These are phyloP conservation scores for Diaporthe batatas DNA, from an alignment of 2,329 filamentous ascomycete species.

Conservation along the genomic window DNA sequence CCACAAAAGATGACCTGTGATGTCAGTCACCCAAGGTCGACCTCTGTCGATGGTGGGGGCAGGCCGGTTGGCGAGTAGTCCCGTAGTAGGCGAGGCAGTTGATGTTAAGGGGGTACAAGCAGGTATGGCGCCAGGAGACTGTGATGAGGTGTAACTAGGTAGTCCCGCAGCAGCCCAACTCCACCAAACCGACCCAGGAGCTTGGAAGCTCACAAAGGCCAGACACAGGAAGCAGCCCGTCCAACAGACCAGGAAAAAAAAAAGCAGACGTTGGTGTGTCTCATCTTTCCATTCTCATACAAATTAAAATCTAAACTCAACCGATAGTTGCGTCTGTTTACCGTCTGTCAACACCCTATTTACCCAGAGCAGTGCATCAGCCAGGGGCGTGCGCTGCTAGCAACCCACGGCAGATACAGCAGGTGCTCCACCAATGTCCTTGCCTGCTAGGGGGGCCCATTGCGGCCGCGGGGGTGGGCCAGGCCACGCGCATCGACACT, in stretches of 20 bases:
- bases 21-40: constrained; percentile 7
- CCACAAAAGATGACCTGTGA: constrained; percentile 1
- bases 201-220: constrained; percentile 2
- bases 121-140: fast-evolving
- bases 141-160: neutral
- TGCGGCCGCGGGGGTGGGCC: constrained; percentile 21
- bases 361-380: too few species aligned
- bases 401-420: too few species aligned
- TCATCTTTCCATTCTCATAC: constrained; percentile 9
- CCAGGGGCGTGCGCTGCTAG: too few species aligned
- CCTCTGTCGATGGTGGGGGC: neutral
- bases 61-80: neutral
- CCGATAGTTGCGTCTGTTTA: neutral
- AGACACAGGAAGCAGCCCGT: neutral
- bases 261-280: neutral
- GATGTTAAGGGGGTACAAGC: neutral
- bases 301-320: neutral
- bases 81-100: neutral
- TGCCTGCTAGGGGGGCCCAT: constrained; percentile 9
- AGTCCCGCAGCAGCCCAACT: neutral
- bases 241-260: neutral
- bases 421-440: constrained; percentile 13
- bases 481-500: constrained; percentile 25
- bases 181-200: neutral
- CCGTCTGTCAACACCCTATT: neutral